These are phyloP conservation scores for Phytophthora pistaciae DNA, from an alignment of 352 stramenopile genomes.

Conservation along the genomic window DNA sequence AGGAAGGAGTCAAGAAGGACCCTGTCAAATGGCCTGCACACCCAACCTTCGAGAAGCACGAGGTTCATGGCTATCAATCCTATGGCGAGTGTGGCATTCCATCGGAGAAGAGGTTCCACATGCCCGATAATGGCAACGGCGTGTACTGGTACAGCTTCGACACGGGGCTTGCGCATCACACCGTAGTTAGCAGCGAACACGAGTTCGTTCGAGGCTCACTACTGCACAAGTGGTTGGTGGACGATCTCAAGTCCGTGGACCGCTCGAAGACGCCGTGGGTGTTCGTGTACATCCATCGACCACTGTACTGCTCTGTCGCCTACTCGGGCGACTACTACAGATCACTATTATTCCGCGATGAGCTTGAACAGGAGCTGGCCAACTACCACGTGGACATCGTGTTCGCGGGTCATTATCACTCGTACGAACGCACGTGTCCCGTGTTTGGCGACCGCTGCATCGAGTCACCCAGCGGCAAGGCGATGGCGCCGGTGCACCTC, in stretches of 20 bases:
- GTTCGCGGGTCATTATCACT: slow-evolving; percentile 68
- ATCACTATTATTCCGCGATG: slow-evolving; percentile 49
- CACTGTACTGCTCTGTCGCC: slow-evolving; percentile 66
- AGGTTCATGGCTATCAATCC: slow-evolving; percentile 55
- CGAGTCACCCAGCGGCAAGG: slow-evolving; percentile 41
- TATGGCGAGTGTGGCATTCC: slow-evolving; percentile 91
- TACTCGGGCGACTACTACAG: slow-evolving; percentile 48
- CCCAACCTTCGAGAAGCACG: slow-evolving; percentile 42
- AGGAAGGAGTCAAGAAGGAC: slow-evolving; percentile 43
- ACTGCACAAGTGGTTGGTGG: slow-evolving; percentile 62
- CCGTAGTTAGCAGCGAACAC: slow-evolving; percentile 64
- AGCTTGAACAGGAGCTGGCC: slow-evolving; percentile 56
- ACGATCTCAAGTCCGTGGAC: slow-evolving; percentile 58
- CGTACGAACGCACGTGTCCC: slow-evolving; percentile 69
- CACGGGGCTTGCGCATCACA: slow-evolving; percentile 60
- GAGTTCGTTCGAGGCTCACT: slow-evolving; percentile 53
- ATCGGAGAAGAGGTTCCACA: slow-evolving; percentile 74
- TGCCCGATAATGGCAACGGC: slow-evolving; percentile 66
- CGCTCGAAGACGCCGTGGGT: slow-evolving; percentile 68
- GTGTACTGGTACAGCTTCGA: slow-evolving; percentile 76
- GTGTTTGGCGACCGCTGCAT: slow-evolving; percentile 62
- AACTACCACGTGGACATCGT: slow-evolving; percentile 68
- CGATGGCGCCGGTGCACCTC: slow-evolving; percentile 60
- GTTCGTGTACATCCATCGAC: slow-evolving; percentile 67
- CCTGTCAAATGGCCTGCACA: slow-evolving; percentile 38